These are phyloP conservation scores for Jamesozyma spencerorum DNA, from an alignment of 805 yeast species.

Conservation along the genomic window DNA sequence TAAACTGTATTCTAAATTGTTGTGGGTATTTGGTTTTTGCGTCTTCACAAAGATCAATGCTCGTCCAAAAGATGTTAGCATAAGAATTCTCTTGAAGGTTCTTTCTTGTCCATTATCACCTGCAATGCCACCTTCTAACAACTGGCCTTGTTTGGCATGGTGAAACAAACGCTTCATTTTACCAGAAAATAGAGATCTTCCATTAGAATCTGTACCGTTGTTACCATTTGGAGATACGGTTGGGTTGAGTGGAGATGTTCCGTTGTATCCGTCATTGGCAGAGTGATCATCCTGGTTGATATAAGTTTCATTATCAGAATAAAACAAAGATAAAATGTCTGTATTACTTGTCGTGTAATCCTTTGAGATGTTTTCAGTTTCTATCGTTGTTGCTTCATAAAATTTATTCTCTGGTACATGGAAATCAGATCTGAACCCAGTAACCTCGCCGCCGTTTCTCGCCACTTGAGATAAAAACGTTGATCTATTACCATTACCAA, in stretches of 20 bases:
- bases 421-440: slow-evolving; percentile 33
- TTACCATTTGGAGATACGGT: neutral
- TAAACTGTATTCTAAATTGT: slow-evolving; percentile 35
- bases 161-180: slow-evolving; percentile 25
- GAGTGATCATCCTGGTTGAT: neutral
- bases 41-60: slow-evolving; percentile 42
- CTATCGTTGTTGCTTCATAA: slow-evolving; percentile 19
- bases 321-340: slow-evolving; percentile 4
- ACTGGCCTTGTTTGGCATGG: slow-evolving; percentile 19
- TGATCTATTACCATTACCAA: slow-evolving; percentile 22
- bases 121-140: slow-evolving; percentile 4
- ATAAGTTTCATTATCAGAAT: slow-evolving; percentile 2
- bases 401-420: slow-evolving; percentile 25
- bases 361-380: slow-evolving; percentile 12
- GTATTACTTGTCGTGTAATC: slow-evolving; percentile 9
- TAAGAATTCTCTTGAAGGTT: slow-evolving; percentile 40
- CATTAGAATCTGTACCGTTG: neutral
- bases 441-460: slow-evolving; percentile 36
- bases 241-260: neutral
- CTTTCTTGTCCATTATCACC: slow-evolving; percentile 23
- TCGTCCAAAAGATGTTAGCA: slow-evolving; percentile 57
- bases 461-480: slow-evolving; percentile 38
- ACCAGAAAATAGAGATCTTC: slow-evolving; percentile 15
- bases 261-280: no score
- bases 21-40: slow-evolving; percentile 26